Conservation (phyloP, 2,329 filamentous ascomycete genomes). For the Bimuria novae-zelandiae region DNA sequence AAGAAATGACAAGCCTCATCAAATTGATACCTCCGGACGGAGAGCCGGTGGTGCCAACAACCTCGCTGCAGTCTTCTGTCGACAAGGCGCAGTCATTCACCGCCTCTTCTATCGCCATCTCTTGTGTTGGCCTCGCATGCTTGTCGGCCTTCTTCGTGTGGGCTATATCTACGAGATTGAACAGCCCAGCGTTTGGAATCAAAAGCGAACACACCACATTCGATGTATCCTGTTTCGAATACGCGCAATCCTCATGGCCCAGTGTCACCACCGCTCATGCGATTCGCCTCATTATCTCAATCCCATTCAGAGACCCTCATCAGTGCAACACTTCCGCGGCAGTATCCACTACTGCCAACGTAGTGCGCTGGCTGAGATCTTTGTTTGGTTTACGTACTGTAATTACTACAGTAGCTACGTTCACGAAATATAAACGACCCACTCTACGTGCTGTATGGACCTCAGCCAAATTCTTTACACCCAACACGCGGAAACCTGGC, state of each 20-base stretch:
- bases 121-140: too few relatives aligned
- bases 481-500: not conserved
- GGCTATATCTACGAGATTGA: too few relatives aligned
- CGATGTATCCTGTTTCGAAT: not conserved
- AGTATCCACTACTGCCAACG: not conserved
- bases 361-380: not conserved
- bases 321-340: not conserved
- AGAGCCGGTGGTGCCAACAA: not conserved
- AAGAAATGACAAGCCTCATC: not conserved
- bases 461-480: not conserved
- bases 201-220: too few relatives aligned
- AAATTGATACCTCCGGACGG: not conserved
- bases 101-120: not conserved
- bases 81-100: not conserved
- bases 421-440: not conserved
- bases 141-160: too few relatives aligned
- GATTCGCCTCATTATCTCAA: not conserved
- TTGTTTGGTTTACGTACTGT: conserved; percentile 1
- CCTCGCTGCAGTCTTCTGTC: not conserved
- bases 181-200: too few relatives aligned
- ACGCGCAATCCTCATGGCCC: not conserved
- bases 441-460: not conserved
- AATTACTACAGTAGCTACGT: not conserved
- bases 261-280: not conserved
- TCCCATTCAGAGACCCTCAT: not conserved